phyloP scores from a whole-genome alignment of 1,284 basidiomycete species.

The Melanopsichium pennsylvanicum region DNA sequence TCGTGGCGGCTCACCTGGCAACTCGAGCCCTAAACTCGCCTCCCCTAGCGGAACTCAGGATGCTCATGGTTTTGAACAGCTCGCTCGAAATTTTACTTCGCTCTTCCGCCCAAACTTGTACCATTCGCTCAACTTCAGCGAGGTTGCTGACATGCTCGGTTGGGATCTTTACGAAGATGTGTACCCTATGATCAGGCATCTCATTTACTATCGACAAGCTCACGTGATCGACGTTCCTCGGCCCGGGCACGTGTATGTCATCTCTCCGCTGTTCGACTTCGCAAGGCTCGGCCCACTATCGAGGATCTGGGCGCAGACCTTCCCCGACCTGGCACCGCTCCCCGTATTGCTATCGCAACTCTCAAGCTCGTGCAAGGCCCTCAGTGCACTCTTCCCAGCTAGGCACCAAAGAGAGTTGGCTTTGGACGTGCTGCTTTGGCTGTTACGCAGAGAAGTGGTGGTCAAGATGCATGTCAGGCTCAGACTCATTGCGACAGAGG shows the following conservation, averaged over 20 bases:
- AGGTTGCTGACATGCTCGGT: conserved; percentile 82
- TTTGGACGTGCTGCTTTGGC: conserved; percentile 86
- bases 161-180: conserved; percentile 86
- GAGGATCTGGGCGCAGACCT: conserved; percentile 74
- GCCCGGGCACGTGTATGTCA: conserved; percentile 82
- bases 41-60: conserved; percentile 10
- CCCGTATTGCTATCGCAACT: conserved; percentile 50
- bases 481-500: conserved; percentile 79
- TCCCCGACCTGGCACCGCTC: conserved; percentile 77
- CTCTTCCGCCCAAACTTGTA: conserved; percentile 37
- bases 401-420: conserved; percentile 69
- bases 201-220: conserved; percentile 87
- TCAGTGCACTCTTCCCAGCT: conserved; percentile 38
- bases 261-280: conserved; percentile 56
- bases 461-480: conserved; percentile 85
- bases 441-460: conserved; percentile 84
- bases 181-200: conserved; percentile 84
- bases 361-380: conserved; percentile 37
- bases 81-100: conserved; percentile 34
- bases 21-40: conserved; percentile 6
- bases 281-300: conserved; percentile 73
- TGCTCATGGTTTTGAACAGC: conserved; percentile 47
- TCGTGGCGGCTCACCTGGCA: conserved; percentile 6
- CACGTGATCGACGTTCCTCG: conserved; percentile 86
- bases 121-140: conserved; percentile 73